Evolutionary conservation across 768 basidiomycete species (phyloP), one percentile per base, ranked within the genome.

Genomic region (Artomyces pyxidatus): DNA sequence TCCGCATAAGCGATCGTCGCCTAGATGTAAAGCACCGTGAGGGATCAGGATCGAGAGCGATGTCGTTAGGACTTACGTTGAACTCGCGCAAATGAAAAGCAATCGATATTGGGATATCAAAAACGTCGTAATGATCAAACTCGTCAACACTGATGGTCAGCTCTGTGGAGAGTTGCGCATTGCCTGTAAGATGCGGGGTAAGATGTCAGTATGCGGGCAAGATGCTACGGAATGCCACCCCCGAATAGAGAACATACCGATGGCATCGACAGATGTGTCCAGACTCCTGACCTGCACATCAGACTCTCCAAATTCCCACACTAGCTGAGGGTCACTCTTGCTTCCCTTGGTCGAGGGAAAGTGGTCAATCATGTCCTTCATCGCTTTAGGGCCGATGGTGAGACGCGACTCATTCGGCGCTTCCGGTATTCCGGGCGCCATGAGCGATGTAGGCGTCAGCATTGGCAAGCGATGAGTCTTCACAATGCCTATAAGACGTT

Each of bases 11-110:
- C 73, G 48, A 89, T 81, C 1, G 86, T 85, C 6, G 88, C 88
- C 88, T 91, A 54, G n/a, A n/a, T 16, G 30, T 25, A 8, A n/a
- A 21, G 39, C 25, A 17, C 16, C 19, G 37, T 44, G 22, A 42
- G 52, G 3, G 17, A 23, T 42, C 21, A 26, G 42, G 37, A 41
- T 43, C 12, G 23, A 49, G 26, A 45, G 40, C 3, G 17, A 28
- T 22, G 42, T 3, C 5, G 19, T 27, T 21, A 41, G 45, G 25
- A 62, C 73, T 50, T 54, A 88, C 89, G 51, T 81, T 88, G 65
- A 92, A 89, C 67, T 92, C 89, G 30, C 84, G 79, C 25, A 92
- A 65, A 65, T 90, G 88, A 57, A 91, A 89, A 1, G 80, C 81
- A 45, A 92, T 76, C 3, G 77, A 81, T 27, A 76, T 76, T 1